These are phyloP conservation scores for Eleusine coracana DNA, from an alignment of 176 grass and related monocot species.

Conservation along the genomic window DNA sequence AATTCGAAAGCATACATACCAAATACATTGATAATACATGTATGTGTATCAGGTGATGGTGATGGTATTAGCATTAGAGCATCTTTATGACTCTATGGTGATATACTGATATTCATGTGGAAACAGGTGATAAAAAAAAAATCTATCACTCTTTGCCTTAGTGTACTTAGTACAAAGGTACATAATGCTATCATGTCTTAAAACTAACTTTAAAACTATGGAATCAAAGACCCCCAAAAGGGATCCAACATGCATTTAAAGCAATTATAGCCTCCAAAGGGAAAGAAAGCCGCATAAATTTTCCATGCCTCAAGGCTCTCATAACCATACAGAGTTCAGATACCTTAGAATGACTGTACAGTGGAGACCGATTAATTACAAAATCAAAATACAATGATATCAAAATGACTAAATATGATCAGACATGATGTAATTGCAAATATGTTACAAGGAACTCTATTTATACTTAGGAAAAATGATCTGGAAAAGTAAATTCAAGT, in stretches of 20 bases:
- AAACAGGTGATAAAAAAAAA: background rate
- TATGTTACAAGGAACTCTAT: background rate
- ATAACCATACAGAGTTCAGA: background rate
- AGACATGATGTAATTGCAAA: slow-evolving; percentile 14
- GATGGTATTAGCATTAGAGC: background rate
- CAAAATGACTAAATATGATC: background rate
- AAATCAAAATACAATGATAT: background rate
- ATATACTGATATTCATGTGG: slow-evolving; percentile 20
- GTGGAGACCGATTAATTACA: background rate
- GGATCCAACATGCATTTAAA: background rate
- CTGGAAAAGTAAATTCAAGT: background rate
- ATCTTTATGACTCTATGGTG: background rate
- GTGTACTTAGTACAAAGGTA: background rate
- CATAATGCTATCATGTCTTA: background rate
- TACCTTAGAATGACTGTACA: background rate
- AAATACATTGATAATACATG: background rate
- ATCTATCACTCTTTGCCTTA: background rate
- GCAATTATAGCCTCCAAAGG: background rate
- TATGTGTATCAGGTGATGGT: background rate
- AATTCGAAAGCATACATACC: background rate
- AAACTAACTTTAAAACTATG: slow-evolving; percentile 1
- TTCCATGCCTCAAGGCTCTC: background rate
- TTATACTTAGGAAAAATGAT: background rate
- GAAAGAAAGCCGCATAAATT: slow-evolving; percentile 1
- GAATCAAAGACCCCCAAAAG: background rate